Base-by-base conservation (phyloP, 1,284 basidiomycete genomes). In the Pseudozyma pruni region DNA sequence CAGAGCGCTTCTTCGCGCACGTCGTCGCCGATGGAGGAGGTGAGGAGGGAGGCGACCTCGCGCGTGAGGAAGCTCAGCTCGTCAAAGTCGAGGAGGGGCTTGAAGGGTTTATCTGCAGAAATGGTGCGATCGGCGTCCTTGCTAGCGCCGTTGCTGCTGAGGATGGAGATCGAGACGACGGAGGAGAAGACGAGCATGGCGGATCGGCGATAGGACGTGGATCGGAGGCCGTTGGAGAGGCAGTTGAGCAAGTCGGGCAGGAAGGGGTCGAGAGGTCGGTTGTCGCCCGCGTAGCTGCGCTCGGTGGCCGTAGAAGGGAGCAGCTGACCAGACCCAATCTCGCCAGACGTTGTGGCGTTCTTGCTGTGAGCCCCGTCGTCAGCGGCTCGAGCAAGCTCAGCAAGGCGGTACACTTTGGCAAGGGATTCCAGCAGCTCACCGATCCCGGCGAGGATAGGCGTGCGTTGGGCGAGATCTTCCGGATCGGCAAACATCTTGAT, bases 51-150 rank as follows among this genome's bases (percentile, higher is more conserved):
- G 74, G 91, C 89, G 29, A 91, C 86, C 51, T 88, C 89, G 56
- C 90, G 88, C 1, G 94, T 90, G 39, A 93, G 84, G 78, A 90
- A 93, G 11, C 88, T 87, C 3, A 92, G 83, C 80, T 98, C 94
- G 27, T 89, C 87, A 45, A 88, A 86, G 0, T 87, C 85, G 27
- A 94, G 84, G 40, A 94, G 86, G 0, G 83, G 51, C 20, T 59
- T 55, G 23, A 11, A 39, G 2, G 34, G 4, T 20, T 49, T 71
- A 16, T 38, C 14, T 7, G 14, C 8, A 1, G 25, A n/a, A n/a
- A n/a, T n/a, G n/a, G n/a, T n/a, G n/a, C n/a, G n/a, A n/a, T n/a
- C n/a, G n/a, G n/a, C n/a, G n/a, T n/a, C n/a, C 3, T 25, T n/a
- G 23, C 14, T 20, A 7, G 19, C 20, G 22, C 16, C 37, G 31